Percentiles rank a stretch among this genome's conserved stretches.
Evolutionary conservation across 2,329 filamentous ascomycete species (phyloP).

Genomic region (Neonectria magnoliae): DNA sequence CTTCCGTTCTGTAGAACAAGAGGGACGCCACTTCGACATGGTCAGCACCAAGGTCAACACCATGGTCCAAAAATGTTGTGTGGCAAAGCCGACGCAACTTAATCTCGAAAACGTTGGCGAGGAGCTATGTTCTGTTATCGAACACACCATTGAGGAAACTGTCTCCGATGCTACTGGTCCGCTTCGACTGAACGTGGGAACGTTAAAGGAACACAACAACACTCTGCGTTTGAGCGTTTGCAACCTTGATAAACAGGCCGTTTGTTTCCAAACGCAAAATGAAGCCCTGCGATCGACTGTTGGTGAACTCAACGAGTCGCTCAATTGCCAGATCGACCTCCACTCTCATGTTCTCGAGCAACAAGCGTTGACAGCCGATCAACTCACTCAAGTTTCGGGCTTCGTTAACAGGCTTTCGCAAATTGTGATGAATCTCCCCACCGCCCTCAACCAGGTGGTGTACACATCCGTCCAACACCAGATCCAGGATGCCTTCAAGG

Average conservation of each 20-base stretch:
- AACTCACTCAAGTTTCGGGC: conserved; percentile 29
- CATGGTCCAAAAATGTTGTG: conserved; percentile 4
- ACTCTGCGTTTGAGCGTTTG: background rate
- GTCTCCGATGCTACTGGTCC: conserved; percentile 46
- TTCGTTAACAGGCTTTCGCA: conserved; percentile 41
- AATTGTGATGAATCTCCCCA: conserved; percentile 39
- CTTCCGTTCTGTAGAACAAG: conserved; percentile 39
- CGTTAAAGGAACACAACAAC: conserved; percentile 23
- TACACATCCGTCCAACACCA: conserved; percentile 38
- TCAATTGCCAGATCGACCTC: background rate
- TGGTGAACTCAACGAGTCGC: conserved; percentile 18
- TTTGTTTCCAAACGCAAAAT: conserved; percentile 38
- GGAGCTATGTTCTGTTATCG: conserved; percentile 44
- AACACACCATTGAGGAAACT: conserved; percentile 46
- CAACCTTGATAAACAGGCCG: background rate
- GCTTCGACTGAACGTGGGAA: conserved; percentile 41
- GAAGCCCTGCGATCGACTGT: conserved; percentile 2
- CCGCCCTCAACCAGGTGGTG: conserved; percentile 40
- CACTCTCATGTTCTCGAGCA: conserved; percentile 13
- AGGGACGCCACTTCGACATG: conserved; percentile 34
- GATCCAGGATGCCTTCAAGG: conserved; percentile 29
- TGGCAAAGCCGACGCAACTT: background rate
- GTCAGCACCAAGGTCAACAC: conserved; percentile 10
- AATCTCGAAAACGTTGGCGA: conserved; percentile 31
- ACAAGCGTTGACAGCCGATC: conserved; percentile 32